phyloP scores from a whole-genome alignment of 352 stramenopile species.

The Globisporangium parvum region DNA sequence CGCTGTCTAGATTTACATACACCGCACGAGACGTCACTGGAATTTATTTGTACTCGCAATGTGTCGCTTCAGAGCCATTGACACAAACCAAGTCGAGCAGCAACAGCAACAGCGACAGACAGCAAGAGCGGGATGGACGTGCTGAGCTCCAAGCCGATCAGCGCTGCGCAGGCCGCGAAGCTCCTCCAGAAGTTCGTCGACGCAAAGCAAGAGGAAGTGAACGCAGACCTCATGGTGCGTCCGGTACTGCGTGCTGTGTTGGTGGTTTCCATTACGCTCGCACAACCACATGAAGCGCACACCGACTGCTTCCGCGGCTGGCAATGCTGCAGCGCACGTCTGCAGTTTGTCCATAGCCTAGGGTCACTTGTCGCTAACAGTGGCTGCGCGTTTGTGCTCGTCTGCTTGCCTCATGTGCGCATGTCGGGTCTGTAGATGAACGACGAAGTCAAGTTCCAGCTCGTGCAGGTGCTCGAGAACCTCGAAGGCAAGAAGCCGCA shows the following conservation, averaged over 20 bases:
- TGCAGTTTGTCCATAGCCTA: no score
- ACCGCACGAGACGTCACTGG: neutral
- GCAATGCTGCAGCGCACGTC: no score
- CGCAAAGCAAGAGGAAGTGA: constrained; percentile 55
- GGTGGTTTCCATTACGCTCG: no score
- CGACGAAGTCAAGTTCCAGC: constrained; percentile 70
- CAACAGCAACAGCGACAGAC: neutral
- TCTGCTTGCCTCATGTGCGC: no score
- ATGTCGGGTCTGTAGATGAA: constrained; percentile 40
- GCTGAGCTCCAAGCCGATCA: constrained; percentile 53
- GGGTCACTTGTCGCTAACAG: neutral
- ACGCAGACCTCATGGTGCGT: constrained; percentile 63
- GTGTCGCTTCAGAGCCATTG: neutral
- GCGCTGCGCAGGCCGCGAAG: constrained; percentile 58
- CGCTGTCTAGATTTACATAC: no score
- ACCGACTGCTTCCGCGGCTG: no score
- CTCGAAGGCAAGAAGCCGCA: constrained; percentile 36
- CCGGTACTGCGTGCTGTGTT: neutral
- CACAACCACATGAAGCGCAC: no score
- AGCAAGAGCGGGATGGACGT: constrained; percentile 48
- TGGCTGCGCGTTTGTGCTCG: no score
- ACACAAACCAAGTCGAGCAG: constrained; percentile 11
- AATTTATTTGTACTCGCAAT: neutral
- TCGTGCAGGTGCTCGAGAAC: constrained; percentile 67
- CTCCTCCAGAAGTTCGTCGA: constrained; percentile 76